Evolutionary conservation across 2,329 filamentous ascomycete genomes (phyloP).

Genomic region (Arthroderma uncinatum): DNA sequence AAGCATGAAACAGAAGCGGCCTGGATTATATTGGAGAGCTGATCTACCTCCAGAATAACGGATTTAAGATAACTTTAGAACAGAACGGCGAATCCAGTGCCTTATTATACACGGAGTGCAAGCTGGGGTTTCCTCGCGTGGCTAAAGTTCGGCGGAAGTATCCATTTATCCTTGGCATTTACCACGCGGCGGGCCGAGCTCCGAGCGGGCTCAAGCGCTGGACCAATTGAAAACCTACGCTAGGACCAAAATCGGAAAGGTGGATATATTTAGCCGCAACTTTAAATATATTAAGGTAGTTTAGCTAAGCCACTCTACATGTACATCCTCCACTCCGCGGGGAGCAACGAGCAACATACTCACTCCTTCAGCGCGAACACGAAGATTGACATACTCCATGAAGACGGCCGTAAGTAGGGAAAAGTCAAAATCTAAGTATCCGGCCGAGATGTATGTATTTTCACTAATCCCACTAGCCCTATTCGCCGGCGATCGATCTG

Average conservation of each 20-base stretch:
- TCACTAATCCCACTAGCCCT: not conserved
- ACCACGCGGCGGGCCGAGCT: constrained; percentile 4
- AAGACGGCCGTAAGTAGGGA: not conserved
- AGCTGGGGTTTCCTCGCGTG: not conserved
- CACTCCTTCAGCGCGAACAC: not conserved
- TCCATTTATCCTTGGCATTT: not conserved
- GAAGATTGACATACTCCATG: not conserved
- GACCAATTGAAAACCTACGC: not conserved
- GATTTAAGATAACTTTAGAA: not conserved
- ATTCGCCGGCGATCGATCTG: not conserved
- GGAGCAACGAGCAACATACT: not conserved
- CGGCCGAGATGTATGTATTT: not conserved
- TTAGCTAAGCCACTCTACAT: not conserved
- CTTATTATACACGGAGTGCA: no score
- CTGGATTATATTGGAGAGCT: not conserved
- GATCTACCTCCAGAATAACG: not conserved
- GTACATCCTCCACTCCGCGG: not conserved
- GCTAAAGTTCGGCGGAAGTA: not conserved
- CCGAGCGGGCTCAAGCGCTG: not conserved
- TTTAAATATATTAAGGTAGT: not conserved
- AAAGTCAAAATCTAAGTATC: not conserved
- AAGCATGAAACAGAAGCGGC: not conserved
- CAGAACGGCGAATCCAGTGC: not conserved
- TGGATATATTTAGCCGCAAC: not conserved
- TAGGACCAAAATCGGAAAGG: not conserved